phyloP scores from a whole-genome alignment of 2,329 filamentous ascomycete genomes.

The Fonsecaea pugnacius region DNA sequence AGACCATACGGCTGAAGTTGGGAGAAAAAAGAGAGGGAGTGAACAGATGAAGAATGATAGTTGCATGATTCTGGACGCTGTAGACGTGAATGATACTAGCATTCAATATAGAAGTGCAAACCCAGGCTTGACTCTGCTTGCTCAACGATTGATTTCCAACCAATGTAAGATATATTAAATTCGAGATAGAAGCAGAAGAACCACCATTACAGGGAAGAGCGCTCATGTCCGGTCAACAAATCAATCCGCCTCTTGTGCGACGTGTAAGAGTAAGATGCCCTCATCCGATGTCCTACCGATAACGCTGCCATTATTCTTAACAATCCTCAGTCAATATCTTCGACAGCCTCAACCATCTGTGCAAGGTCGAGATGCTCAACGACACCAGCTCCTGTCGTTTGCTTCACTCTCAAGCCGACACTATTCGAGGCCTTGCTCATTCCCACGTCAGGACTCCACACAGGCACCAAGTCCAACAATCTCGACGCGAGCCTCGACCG shows the following conservation, averaged over 20 bases:
- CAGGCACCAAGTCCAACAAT: constrained; percentile 20
- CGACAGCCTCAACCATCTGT: constrained; percentile 2
- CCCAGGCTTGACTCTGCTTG: not conserved
- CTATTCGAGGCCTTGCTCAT: constrained; percentile 20
- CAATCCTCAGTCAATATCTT: constrained; percentile 20
- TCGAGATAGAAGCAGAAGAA: not conserved
- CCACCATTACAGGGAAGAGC: not conserved
- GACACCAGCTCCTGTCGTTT: not conserved
- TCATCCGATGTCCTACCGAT: not conserved
- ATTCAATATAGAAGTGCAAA: not conserved
- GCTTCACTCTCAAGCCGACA: constrained; percentile 17
- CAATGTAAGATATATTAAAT: not conserved
- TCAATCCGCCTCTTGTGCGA: not conserved
- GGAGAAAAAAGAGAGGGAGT: not conserved
- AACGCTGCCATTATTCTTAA: not conserved
- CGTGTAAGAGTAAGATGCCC: not conserved
- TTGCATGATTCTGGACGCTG: not conserved
- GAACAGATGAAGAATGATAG: not conserved
- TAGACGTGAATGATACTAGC: not conserved
- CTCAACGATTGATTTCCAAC: not conserved
- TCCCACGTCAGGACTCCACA: constrained; percentile 18
- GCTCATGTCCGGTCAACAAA: constrained; percentile 9
- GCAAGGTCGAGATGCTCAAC: not conserved
- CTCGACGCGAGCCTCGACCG: constrained; percentile 4
- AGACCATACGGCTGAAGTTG: not conserved